These are phyloP conservation scores for Auriscalpium orientale DNA, from an alignment of 768 basidiomycete species.

Conservation along the genomic window DNA sequence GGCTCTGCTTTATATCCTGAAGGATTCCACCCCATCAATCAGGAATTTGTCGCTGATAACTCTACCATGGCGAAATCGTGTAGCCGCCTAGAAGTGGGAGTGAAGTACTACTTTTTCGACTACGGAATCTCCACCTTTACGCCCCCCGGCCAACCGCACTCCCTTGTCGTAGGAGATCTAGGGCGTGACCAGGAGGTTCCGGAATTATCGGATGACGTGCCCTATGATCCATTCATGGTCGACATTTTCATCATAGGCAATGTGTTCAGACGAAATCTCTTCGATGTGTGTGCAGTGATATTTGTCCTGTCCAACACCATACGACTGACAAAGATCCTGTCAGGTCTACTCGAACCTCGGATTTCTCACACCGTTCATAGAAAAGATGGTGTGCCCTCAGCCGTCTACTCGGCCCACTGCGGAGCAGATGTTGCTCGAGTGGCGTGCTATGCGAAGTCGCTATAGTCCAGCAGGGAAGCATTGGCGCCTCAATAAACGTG, in stretches of 20 bases:
- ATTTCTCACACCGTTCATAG: not conserved
- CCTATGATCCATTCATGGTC: constrained; percentile 20
- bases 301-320: not conserved
- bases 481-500: not conserved
- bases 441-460: not conserved
- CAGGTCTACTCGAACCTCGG: not conserved
- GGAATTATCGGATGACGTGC: not conserved
- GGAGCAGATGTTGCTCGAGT: not conserved
- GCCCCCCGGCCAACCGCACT: too few species aligned
- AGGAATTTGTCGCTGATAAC: too few species aligned
- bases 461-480: not conserved
- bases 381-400: not conserved
- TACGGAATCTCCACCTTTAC: too few species aligned
- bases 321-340: not conserved
- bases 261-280: constrained; percentile 3
- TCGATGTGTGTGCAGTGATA: constrained; percentile 3
- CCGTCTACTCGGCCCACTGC: not conserved
- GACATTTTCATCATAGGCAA: constrained; percentile 20
- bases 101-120: too few species aligned
- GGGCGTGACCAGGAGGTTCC: too few species aligned
- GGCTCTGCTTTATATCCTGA: constrained; percentile 13
- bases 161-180: too few species aligned
- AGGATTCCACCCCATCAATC: constrained; percentile 16
- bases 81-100: too few species aligned
- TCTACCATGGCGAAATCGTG: too few species aligned